Percentiles rank a stretch among this genome's conserved stretches.
Evolutionary conservation across 305 asterid species (phyloP).

Genomic region (Salvia sclarea): DNA sequence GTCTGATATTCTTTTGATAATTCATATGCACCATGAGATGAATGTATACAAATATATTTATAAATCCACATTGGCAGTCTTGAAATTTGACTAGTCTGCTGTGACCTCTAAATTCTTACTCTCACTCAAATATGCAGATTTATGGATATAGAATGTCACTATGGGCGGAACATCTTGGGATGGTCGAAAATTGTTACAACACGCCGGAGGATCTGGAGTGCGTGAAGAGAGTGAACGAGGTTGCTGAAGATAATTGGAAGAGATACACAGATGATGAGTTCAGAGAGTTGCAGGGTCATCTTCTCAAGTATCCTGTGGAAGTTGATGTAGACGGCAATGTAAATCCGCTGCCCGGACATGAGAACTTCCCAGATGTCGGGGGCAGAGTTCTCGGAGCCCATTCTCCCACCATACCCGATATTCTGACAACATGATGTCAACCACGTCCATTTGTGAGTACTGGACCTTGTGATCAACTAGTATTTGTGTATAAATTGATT

Average conservation of each 20-base stretch:
- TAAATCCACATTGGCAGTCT: background rate
- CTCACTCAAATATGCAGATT: slow-evolving; percentile 44
- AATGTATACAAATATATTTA: background rate
- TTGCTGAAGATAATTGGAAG: slow-evolving; percentile 70
- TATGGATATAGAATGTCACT: slow-evolving; percentile 88
- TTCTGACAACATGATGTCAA: slow-evolving; percentile 58
- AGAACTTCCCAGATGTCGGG: slow-evolving; percentile 79
- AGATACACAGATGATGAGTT: slow-evolving; percentile 48
- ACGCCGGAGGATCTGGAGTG: slow-evolving; percentile 67
- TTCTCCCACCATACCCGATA: slow-evolving; percentile 66
- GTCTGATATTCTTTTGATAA: background rate
- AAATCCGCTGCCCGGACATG: slow-evolving; percentile 61
- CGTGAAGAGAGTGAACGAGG: slow-evolving; percentile 63
- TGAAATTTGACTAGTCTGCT: background rate
- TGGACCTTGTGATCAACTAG: slow-evolving; percentile 1
- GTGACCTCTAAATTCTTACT: background rate
- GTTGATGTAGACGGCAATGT: slow-evolving; percentile 65
- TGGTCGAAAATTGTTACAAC: slow-evolving; percentile 47
- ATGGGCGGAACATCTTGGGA: slow-evolving; percentile 91
- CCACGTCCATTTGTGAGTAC: background rate
- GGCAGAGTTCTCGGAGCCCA: slow-evolving; percentile 75
- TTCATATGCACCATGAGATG: background rate
- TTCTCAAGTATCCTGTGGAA: slow-evolving; percentile 72
- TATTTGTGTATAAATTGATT: slow-evolving; percentile 6
- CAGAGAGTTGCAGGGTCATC: slow-evolving; percentile 63